Base-by-base conservation (phyloP, 176 grass and related monocot genomes). In the Aechmea fasciata region DNA sequence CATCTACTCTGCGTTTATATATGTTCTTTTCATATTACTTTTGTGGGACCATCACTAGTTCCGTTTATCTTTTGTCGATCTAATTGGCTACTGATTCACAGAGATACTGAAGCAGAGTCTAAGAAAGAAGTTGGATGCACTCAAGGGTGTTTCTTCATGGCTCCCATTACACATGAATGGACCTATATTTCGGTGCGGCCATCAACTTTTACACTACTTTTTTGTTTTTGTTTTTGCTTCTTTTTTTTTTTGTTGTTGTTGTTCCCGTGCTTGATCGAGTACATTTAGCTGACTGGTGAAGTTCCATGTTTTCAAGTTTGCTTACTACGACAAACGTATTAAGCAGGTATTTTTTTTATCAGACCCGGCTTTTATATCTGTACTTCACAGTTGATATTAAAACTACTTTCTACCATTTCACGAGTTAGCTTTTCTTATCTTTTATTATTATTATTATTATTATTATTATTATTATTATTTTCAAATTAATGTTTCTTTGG, bases 61-160 rank as follows among this genome's bases (percentile, higher is more conserved):
- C 33, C 4, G n/a, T 59, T 59, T 59, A 19, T 17, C 54, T 41
- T 59, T 18, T 20, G 14, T 20, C 20, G n/a, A 59, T 19, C 15
- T 57, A 57, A 15, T 9, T 57, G 54, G 54, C n/a, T 61, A 18
- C 55, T 61, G 9, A 61, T 61, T 61, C 20, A 19, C 55, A 61
- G 55, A 61, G n/a, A 19, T 61, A 61, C 22, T 15, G 55, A 18
- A 18, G 15, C 6, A 10, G 9, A 22, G 17, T 61, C 6, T 61
- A 61, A 61, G 55, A 61, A 61, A 19, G 55, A 61, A n/a, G n/a
- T 19, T 61, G 55, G 55, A 61, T n/a, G 13, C n/a, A 18, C 55
- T n/a, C 55, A 61, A 9, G 3, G 15, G 55, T 11, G 3, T 61
- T 61, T 61, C 17, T 61, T 19, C 2, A 10, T 18, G 55, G n/a